phyloP scores from a whole-genome alignment of 768 basidiomycete genomes.

The Ramaria sp. region DNA sequence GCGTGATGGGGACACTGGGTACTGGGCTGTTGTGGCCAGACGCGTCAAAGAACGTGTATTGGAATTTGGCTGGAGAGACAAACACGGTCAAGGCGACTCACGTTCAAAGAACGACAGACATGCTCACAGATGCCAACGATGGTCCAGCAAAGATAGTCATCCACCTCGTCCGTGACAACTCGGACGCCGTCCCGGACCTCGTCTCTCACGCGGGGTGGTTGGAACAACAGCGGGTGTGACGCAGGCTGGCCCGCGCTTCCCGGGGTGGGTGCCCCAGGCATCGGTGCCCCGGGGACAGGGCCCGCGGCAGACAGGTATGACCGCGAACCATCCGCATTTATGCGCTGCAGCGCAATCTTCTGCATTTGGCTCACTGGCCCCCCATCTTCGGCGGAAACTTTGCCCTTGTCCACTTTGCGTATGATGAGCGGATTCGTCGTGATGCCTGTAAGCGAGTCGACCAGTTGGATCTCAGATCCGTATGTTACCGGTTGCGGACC shows the following conservation, averaged over 20 bases:
- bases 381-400: conserved; percentile 77
- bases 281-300: conserved; percentile 67
- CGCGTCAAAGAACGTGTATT: conserved; percentile 90
- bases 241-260: conserved; percentile 67
- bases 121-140: conserved; percentile 83
- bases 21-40: conserved; percentile 70
- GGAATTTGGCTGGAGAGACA: conserved; percentile 62
- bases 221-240: conserved; percentile 72
- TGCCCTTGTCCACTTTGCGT: conserved; percentile 86
- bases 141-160: conserved; percentile 93
- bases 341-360: conserved; percentile 83
- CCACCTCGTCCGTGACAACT: conserved; percentile 76
- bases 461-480: conserved; percentile 78
- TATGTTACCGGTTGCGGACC: conserved; percentile 84
- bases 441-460: conserved; percentile 77
- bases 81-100: neutral
- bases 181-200: conserved; percentile 71
- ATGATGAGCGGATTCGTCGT: conserved; percentile 79
- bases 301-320: conserved; percentile 87
- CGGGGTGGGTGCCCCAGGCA: conserved; percentile 58
- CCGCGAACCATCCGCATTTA: conserved; percentile 70
- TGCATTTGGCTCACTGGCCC: conserved; percentile 96
- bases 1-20: conserved; percentile 74
- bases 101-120: neutral
- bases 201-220: conserved; percentile 68